Base-by-base conservation (phyloP, 345 rosid species). In the Brassica juncea region DNA sequence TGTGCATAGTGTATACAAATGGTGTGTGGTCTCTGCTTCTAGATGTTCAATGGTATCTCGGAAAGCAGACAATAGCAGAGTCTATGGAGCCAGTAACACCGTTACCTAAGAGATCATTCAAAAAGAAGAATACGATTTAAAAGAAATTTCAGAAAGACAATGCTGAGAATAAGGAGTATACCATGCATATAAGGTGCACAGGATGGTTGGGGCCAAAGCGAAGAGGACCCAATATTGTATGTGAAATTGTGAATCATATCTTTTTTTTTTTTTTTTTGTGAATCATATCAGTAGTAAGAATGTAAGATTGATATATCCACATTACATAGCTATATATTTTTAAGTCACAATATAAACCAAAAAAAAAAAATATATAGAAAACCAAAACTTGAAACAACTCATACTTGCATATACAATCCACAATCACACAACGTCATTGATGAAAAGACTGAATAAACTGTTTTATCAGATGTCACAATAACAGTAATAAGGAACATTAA, bases 101-200 rank as follows among this genome's bases (percentile, higher is more conserved):
- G 76, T 78, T 86, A 80, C 83, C 81, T 72, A 73, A 68, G 57
- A 73, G 58, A 79, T 79, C 47, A 73, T 73, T 49, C 35, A 73
- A 68, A 28, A 59, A 65, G 21, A 78, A 72, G 55, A 23, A 31
- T n/a, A 49, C 60, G 47, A 0, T 21, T 67, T 59, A 14, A 49
- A 66, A 57, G 66, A 72, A 37, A 16, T 30, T 16, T 54, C 9
- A 39, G 42, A 39, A 25, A 77, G 55, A 28, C 54, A 80, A 14
- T 34, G 75, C 31, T 64, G 68, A 75, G 54, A 37, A 63, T 54
- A 62, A 63, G 52, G 55, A 80, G 71, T 73, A 59, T 88, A 93
- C 94, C 93, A 66, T 82, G 92, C 82, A 91, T 84, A 68, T 78
- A 89, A 79, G 93, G 89, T 74, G 84, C 68, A 66, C 73, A 57